A percentile compares a stretch with the other conserved stretches of the same genome.
phyloP scores from a whole-genome alignment of 345 rosid species.

The Acer campestre region DNA sequence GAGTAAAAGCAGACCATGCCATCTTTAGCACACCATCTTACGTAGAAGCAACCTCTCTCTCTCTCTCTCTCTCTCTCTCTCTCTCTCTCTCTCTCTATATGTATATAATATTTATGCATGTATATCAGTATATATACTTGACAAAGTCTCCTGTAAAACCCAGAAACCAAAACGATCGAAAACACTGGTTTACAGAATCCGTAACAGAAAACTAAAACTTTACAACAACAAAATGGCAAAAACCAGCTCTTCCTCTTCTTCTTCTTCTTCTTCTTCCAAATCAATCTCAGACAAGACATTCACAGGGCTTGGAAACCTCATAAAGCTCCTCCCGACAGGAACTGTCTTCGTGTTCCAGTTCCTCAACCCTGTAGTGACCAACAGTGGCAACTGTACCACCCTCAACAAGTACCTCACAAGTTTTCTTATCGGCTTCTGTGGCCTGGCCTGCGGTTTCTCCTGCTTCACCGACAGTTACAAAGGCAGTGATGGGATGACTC shows the following conservation, averaged over 20 bases:
- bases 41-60: conserved; percentile 35
- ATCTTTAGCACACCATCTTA: not conserved
- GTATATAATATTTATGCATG: too few relatives aligned
- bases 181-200: not conserved
- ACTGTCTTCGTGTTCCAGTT: conserved; percentile 77
- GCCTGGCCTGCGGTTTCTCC: conserved; percentile 64
- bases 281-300: conserved; percentile 50
- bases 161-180: not conserved
- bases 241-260: not conserved
- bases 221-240: conserved; percentile 2
- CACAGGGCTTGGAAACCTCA: conserved; percentile 60
- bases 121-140: not conserved
- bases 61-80: too few relatives aligned
- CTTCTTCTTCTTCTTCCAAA: conserved; percentile 29
- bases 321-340: conserved; percentile 91
- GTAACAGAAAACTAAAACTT: not conserved
- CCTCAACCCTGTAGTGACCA: conserved; percentile 78
- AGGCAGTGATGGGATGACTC: conserved; percentile 46
- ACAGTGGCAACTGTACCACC: conserved; percentile 62
- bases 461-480: conserved; percentile 76
- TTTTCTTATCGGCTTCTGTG: conserved; percentile 60
- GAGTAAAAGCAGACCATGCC: conserved; percentile 26
- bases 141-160: not conserved
- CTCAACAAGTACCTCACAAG: conserved; percentile 54
- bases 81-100: too few relatives aligned